phyloP scores from a whole-genome alignment of 2,329 filamentous ascomycete species.

The Scolecobasidium constrictum region DNA sequence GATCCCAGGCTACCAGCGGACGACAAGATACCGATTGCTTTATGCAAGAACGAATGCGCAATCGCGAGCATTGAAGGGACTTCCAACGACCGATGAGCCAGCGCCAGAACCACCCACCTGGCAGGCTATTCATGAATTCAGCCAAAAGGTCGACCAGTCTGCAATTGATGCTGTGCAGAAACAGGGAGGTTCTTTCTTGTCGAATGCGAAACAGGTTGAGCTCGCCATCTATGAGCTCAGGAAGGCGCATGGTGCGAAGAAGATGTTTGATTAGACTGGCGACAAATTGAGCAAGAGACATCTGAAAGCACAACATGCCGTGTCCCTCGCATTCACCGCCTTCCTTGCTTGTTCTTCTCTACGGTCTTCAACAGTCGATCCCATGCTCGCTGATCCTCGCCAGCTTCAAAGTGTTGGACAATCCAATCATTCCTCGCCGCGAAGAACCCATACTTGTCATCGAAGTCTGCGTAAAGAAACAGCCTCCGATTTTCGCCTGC shows the following conservation, averaged over 20 bases:
- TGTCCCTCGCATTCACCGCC: no score
- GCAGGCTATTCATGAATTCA: conserved; percentile 20
- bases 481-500: no score
- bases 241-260: conserved; percentile 6
- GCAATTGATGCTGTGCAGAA: conserved; percentile 3
- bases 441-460: no score
- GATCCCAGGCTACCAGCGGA: conserved; percentile 16
- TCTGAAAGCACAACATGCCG: no score
- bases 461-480: no score
- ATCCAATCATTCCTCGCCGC: no score
- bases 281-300: no score
- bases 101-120: conserved; percentile 18
- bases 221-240: conserved; percentile 1
- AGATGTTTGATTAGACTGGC: conserved; percentile 9
- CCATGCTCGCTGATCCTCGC: no score
- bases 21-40: conserved; percentile 16
- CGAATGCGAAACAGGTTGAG: conserved; percentile 1
- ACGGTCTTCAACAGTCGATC: no score
- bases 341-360: no score
- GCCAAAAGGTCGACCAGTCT: not conserved
- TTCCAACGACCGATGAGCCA: conserved; percentile 17
- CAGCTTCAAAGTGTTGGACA: no score
- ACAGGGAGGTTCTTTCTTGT: not conserved
- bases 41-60: conserved; percentile 21
- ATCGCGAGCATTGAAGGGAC: conserved; percentile 19